Evolutionary conservation across 1,284 basidiomycete genomes (phyloP), one percentile per base, ranked within the genome.

Genomic region (Pisolithus thermaeus): DNA sequence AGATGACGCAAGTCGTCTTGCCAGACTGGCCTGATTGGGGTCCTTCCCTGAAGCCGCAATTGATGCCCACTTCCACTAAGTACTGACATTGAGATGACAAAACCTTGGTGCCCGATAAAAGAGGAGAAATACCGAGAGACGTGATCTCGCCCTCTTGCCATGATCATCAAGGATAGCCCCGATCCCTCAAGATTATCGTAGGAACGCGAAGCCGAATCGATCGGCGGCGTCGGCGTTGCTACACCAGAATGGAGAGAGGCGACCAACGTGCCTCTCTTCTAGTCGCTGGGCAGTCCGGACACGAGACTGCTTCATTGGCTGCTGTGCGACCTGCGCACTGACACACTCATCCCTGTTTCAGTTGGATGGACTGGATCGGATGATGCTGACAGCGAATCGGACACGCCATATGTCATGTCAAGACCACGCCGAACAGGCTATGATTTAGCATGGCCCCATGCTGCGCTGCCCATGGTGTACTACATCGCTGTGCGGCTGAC

Each of bases 121-220:
- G 91, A 92, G 61, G 90, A 96, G 63, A 86, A 91, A 0, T 58
- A 81, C 16, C 81, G 84, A 4, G 90, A 92, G 52, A 88, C 88
- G 59, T 92, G 90, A 83, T 67, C 67, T 7, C 77, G 94, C 1
- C 70, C 95, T 1, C 73, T 93, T 14, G 94, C 97, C 48, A 98
- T 99, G 93, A 73, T 16, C 18, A 20, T 20, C 18, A 25, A 25
- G 23, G 23, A 5, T 25, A 81, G 90, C 12, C 61, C 95, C 14
- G 93, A 96, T 37, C 76, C 91, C 1, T 69, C 97, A 30, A 84
- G 81, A 54, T 67, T 80, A 0, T 97, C 97, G 64, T 86, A 91
- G 78, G 83, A 85, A 47, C 87, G 90, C 55, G 89, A 95, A 67
- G 75, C 75, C 7, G 63, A 56, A 55, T 74, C 57, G 9, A 68